A percentile compares a stretch with the other conserved stretches of the same genome.
phyloP scores from a whole-genome alignment of 163 green algal genomes.

The Trebouxia gelatinosa region DNA sequence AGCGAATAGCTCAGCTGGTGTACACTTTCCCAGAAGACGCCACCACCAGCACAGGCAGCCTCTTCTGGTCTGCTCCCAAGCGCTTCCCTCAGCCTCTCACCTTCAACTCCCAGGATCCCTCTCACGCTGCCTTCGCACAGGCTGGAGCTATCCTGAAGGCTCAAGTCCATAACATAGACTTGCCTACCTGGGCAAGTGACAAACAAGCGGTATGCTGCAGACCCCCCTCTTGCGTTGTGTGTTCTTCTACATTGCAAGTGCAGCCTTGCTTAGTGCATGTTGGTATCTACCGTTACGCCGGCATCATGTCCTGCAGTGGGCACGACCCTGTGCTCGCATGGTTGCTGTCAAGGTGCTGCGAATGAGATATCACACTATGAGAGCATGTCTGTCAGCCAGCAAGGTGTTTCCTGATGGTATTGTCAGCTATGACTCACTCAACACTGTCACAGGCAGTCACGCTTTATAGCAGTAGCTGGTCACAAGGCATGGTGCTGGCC shows the following conservation, averaged over 20 bases:
- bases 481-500: too few relatives aligned
- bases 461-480: too few relatives aligned
- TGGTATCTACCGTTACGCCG: too few relatives aligned
- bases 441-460: too few relatives aligned
- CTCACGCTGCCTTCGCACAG: constrained; percentile 62
- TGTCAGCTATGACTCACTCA: too few relatives aligned
- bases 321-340: too few relatives aligned
- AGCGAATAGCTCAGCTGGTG: constrained; percentile 91
- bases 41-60: constrained; percentile 83
- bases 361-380: too few relatives aligned
- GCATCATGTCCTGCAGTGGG: too few relatives aligned
- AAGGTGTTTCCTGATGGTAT: too few relatives aligned
- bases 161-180: constrained; percentile 73
- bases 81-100: constrained; percentile 86
- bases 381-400: too few relatives aligned
- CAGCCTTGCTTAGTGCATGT: neutral
- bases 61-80: constrained; percentile 98
- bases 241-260: neutral
- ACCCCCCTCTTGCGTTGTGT: neutral
- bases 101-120: constrained; percentile 76
- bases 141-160: constrained; percentile 73
- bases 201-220: neutral
- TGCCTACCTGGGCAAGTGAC: constrained; percentile 76
- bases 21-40: constrained; percentile 98
- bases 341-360: too few relatives aligned